Conservation (phyloP, 768 basidiomycete species). For the Trichaptum fuscoviolaceum region DNA sequence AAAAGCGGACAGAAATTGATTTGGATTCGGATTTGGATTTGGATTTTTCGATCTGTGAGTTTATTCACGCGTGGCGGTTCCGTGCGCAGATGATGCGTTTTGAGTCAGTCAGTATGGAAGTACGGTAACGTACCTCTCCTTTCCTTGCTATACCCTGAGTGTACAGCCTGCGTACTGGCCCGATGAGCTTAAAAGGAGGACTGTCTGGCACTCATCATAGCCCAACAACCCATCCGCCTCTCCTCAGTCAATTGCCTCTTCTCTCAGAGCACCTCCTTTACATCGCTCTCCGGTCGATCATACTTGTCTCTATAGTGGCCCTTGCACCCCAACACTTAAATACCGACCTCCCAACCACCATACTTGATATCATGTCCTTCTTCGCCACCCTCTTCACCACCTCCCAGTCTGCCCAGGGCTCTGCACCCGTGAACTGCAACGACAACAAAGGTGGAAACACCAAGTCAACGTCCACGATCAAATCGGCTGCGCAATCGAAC, state of each 20-base stretch:
- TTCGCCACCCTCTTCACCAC: neutral
- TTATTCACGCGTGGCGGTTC: neutral
- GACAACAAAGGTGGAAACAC: neutral
- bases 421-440: neutral
- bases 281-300: neutral
- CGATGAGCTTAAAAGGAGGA: neutral
- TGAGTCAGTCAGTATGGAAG: neutral
- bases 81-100: neutral
- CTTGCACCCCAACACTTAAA: neutral
- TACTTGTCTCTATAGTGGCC: neutral
- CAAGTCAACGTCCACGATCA: neutral
- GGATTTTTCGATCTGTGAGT: neutral
- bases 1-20: neutral
- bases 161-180: neutral
- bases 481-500: neutral
- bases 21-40: neutral
- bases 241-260: neutral
- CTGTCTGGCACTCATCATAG: neutral
- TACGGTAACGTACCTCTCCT: neutral
- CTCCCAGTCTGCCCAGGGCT: neutral
- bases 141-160: neutral
- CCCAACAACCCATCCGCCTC: neutral
- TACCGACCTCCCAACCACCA: neutral
- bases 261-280: neutral
- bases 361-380: neutral